These are phyloP conservation scores for Climacium dendroides DNA, from an alignment of 225 moss, liverwort and hornwort genomes.

Conservation along the genomic window DNA sequence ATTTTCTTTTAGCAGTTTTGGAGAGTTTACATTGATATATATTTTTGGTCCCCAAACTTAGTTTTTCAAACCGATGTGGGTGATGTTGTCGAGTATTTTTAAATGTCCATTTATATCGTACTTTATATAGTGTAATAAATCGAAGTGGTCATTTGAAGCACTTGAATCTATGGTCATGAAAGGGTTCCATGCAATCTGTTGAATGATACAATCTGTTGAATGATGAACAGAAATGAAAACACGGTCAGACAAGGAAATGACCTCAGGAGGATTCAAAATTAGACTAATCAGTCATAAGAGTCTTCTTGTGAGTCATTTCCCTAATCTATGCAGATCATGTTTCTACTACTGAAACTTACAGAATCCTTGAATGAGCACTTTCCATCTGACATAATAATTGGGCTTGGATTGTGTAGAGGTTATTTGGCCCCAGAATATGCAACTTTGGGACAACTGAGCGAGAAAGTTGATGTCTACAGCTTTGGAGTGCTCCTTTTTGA, in stretches of 20 bases:
- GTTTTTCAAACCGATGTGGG: neutral
- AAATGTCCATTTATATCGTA: neutral
- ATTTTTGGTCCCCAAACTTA: no score
- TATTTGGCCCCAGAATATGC: constrained; percentile 33
- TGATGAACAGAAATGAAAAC: neutral
- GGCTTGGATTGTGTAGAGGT: neutral
- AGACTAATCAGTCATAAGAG: neutral
- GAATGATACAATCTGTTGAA: neutral
- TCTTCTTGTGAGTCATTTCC: neutral
- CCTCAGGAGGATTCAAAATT: neutral
- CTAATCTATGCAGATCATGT: neutral
- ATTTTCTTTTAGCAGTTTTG: neutral
- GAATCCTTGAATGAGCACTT: neutral
- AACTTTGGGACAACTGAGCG: constrained; percentile 25
- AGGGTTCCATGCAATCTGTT: neutral
- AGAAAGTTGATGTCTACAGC: constrained; percentile 41
- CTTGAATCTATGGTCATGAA: neutral
- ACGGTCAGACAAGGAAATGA: neutral
- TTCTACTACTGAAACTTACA: neutral
- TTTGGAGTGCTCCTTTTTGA: constrained; percentile 32
- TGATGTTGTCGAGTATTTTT: neutral
- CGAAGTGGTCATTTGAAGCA: neutral
- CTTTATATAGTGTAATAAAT: neutral
- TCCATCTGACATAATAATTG: neutral
- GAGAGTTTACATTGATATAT: neutral